Base-by-base conservation (phyloP, 163 green algal species). In the Scenedesmus sp. region DNA sequence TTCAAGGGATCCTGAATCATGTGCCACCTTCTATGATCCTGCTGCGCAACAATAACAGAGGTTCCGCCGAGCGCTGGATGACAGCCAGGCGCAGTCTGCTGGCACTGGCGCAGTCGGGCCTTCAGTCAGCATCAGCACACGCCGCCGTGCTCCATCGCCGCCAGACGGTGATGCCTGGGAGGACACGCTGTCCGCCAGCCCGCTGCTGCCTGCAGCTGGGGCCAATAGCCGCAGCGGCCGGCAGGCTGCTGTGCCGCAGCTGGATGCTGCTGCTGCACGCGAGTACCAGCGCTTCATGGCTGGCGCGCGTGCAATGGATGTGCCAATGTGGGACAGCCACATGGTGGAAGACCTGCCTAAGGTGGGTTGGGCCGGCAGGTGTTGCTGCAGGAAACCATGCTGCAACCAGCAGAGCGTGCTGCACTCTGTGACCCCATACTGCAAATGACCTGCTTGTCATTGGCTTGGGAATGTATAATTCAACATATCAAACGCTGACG, bases 341-440 rank as follows among this genome's bases (percentile, higher is more conserved):
- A 89, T 92, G 88, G 26, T 88, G 54, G 88, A 92, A 2, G 88
- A 92, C 15, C 66, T 92, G 26, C 88, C 88, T 16, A 92, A 89
- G 88, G 88, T 92, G 16, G n/a, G 73, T 52, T 3, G 1, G 5
- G 56, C 1, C 18, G 26, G 15, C 79, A 86, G n/a, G 8, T 82
- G 74, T 82, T 54, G n/a, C 12, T 82, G n/a, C 74, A 82, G 8
- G 74, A 82, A 16, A 1, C n/a, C 16, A 10, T 12, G 4, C 52
- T 23, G 79, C 54, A 57, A 4, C 76, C 56, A n/a, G 67, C 20
- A 82, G 20, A 46, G 73, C 8, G 23, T 52, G 20, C n/a, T 54
- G 62, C 62, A 70, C 23, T 54, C 23, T 9, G 23, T 52, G 8
- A 9, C 23, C n/a, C 26, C n/a, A 85, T 62, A n/a, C 76, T 84